phyloP scores from a whole-genome alignment of 1,139 yeast genomes.

The Taphrina pruni region DNA sequence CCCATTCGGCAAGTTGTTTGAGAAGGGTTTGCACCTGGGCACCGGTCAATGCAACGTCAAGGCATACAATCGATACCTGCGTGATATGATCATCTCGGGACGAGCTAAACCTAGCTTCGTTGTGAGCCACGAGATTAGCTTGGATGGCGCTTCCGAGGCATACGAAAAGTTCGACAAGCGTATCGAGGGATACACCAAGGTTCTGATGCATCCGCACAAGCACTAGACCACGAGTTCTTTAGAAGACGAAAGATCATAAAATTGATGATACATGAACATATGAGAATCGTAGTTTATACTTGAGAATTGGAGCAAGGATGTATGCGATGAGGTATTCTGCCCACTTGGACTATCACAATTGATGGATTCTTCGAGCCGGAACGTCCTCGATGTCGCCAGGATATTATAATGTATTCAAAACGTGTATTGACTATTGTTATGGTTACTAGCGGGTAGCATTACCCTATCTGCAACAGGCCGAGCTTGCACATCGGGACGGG shows the following conservation, averaged over 20 bases:
- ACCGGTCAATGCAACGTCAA: conserved; percentile 35
- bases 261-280: no score
- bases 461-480: neutral
- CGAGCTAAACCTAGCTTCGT: conserved; percentile 34
- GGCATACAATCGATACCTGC: conserved; percentile 28
- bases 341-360: no score
- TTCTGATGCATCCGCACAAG: conserved; percentile 22
- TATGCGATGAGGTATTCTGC: neutral
- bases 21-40: conserved; percentile 29
- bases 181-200: conserved; percentile 34
- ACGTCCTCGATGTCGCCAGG: no score
- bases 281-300: no score
- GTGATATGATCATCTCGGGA: conserved; percentile 28
- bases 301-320: neutral
- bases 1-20: conserved; percentile 33
- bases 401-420: no score
- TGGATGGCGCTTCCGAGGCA: conserved; percentile 21
- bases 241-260: neutral
- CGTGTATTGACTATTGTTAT: no score
- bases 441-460: neutral
- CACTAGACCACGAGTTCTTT: neutral
- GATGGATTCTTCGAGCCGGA: no score
- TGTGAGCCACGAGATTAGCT: conserved; percentile 22
- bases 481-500: neutral
- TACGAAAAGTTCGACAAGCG: conserved; percentile 33